Evolutionary conservation across 2,329 filamentous ascomycete species (phyloP).

Genomic region (Triangularia verruculosa): DNA sequence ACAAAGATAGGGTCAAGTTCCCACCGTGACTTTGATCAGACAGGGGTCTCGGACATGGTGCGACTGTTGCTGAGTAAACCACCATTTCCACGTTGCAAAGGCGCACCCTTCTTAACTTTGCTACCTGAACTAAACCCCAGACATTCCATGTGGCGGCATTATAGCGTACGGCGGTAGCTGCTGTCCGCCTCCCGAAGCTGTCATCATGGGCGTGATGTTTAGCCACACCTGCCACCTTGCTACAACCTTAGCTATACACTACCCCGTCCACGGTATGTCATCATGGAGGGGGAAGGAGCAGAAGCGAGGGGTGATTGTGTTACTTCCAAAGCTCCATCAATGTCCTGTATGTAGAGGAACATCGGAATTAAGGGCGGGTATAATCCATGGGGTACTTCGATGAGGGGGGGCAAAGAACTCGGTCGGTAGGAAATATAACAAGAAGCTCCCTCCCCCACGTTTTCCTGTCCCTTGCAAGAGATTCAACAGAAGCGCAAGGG

Average conservation of each 20-base stretch:
- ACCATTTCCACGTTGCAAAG: not conserved
- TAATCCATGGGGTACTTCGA: not conserved
- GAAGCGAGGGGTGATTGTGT: not conserved
- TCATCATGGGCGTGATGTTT: not conserved
- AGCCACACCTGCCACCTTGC: not conserved
- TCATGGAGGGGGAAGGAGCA: not conserved
- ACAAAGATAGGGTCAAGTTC: not conserved
- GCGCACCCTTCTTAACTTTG: not conserved
- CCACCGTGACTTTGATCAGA: not conserved
- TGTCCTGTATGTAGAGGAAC: not conserved
- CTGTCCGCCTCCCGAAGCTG: not conserved
- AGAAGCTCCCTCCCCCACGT: not conserved
- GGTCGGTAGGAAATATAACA: not conserved
- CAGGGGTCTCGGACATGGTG: not conserved
- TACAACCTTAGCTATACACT: not conserved
- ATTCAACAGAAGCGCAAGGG: not conserved
- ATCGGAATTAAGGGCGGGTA: constrained; percentile 8
- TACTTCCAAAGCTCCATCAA: not conserved
- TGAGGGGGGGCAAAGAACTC: constrained; percentile 1
- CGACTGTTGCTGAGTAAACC: constrained; percentile 10
- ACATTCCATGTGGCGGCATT: not conserved
- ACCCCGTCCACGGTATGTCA: not conserved
- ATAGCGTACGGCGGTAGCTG: not conserved
- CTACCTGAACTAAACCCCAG: not conserved
- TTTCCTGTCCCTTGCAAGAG: not conserved